Evolutionary conservation across 2,329 filamentous ascomycete species (phyloP).

Genomic region (Akanthomyces lecanii): DNA sequence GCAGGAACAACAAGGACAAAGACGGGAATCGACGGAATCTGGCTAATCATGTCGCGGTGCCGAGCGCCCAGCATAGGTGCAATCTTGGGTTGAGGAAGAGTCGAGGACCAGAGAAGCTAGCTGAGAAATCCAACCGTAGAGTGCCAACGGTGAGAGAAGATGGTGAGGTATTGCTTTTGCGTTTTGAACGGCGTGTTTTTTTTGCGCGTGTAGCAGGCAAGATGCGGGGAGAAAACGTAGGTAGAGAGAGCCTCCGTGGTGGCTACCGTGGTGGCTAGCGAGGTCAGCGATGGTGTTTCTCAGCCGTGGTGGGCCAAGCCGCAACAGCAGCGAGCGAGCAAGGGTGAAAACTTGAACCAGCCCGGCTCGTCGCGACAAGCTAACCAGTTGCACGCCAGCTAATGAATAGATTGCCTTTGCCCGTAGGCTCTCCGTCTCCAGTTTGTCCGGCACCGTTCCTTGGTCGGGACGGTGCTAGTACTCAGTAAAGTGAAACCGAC

Average conservation of each 20-base stretch:
- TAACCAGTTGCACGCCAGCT: not conserved
- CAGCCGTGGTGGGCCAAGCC: no score
- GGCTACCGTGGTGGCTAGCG: not conserved
- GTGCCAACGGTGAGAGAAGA: not conserved
- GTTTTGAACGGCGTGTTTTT: not conserved
- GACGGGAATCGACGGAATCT: constrained; percentile 4
- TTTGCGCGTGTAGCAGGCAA: not conserved
- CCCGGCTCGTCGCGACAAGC: no score
- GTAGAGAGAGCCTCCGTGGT: not conserved
- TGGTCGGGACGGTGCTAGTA: no score
- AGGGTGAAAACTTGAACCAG: no score
- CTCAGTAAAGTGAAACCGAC: not conserved
- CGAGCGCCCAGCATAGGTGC: constrained; percentile 1
- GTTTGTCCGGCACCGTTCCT: not conserved
- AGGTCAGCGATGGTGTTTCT: no score
- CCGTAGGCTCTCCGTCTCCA: not conserved
- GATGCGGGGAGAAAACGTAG: not conserved
- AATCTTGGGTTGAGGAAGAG: not conserved
- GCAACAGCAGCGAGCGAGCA: no score
- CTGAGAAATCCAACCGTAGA: not conserved
- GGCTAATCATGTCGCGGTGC: constrained; percentile 15
- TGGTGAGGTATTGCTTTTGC: not conserved
- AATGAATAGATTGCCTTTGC: no score
- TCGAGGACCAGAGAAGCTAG: not conserved
- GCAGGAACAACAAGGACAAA: constrained; percentile 12